A percentile compares a stretch with the other conserved stretches of the same genome.
phyloP scores from a whole-genome alignment of 768 basidiomycete species.

The Tylopilus balloui region DNA sequence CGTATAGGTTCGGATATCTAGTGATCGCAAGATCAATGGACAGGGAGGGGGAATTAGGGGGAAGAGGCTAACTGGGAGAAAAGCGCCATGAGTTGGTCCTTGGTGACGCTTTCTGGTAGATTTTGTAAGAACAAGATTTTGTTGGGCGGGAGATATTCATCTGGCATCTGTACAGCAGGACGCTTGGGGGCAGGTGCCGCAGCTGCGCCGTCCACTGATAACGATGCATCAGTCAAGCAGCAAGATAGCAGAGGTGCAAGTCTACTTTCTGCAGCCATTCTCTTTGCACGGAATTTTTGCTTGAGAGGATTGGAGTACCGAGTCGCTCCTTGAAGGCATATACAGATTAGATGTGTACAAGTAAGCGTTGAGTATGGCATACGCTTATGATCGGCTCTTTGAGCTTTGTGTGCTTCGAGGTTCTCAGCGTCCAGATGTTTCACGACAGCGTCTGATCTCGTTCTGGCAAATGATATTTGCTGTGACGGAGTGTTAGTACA shows the following conservation, averaged over 20 bases:
- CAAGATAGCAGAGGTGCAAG: conserved; percentile 2
- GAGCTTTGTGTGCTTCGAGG: conserved; percentile 72
- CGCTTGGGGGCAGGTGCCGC: conserved; percentile 66
- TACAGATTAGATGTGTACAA: background rate
- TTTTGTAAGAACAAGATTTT: conserved; percentile 98
- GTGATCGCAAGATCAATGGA: conserved; percentile 1
- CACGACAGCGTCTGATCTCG: conserved; percentile 87
- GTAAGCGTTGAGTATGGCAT: conserved; percentile 21
- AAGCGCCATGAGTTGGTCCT: conserved; percentile 84
- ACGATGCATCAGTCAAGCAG: conserved; percentile 1
- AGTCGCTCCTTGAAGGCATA: conserved; percentile 52
- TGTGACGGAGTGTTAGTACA: conserved; percentile 30
- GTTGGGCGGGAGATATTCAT: conserved; percentile 99
- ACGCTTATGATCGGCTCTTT: conserved; percentile 84
- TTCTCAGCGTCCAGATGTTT: conserved; percentile 61
- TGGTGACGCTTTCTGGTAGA: conserved; percentile 86
- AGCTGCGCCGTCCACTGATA: conserved; percentile 62
- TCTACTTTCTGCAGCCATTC: conserved; percentile 74
- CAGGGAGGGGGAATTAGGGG: background rate
- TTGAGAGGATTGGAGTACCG: conserved; percentile 89
- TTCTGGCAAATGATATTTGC: conserved; percentile 94
- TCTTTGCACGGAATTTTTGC: conserved; percentile 77
- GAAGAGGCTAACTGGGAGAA: conserved; percentile 75
- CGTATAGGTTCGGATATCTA: conserved; percentile 92
- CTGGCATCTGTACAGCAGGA: conserved; percentile 93